phyloP scores from a whole-genome alignment of 2,329 filamentous ascomycete species.

The Pyricularia sp. region DNA sequence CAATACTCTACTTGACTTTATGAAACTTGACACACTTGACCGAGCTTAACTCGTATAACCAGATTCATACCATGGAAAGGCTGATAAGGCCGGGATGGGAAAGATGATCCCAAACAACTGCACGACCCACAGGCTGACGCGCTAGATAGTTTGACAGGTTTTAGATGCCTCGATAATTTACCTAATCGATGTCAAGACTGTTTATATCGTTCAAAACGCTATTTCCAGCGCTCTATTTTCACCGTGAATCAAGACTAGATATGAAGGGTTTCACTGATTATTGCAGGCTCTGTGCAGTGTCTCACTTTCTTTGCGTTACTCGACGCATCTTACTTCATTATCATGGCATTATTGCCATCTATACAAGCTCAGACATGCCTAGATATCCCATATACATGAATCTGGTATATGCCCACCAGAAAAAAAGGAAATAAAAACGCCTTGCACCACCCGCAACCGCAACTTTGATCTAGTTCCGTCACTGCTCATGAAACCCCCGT shows the following conservation, averaged over 20 bases:
- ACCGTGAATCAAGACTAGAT: background rate
- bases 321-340: background rate
- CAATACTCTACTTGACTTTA: background rate
- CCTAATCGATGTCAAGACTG: background rate
- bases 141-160: background rate
- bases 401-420: background rate
- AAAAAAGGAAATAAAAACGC: background rate
- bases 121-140: too few species aligned
- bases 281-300: background rate
- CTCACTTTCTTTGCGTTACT: background rate
- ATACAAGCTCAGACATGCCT: background rate
- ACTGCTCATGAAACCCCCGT: too few species aligned
- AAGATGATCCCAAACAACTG: too few species aligned
- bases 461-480: background rate
- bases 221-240: background rate
- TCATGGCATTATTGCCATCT: background rate
- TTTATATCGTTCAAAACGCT: background rate
- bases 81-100: too few species aligned
- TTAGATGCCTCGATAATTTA: background rate
- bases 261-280: background rate
- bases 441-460: background rate
- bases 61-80: background rate
- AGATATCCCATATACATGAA: background rate
- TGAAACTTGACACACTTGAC: background rate
- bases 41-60: background rate